These are phyloP conservation scores for Mantamonas sphyraenae DNA, from an alignment of 78 protist genomes.

Conservation along the genomic window DNA sequence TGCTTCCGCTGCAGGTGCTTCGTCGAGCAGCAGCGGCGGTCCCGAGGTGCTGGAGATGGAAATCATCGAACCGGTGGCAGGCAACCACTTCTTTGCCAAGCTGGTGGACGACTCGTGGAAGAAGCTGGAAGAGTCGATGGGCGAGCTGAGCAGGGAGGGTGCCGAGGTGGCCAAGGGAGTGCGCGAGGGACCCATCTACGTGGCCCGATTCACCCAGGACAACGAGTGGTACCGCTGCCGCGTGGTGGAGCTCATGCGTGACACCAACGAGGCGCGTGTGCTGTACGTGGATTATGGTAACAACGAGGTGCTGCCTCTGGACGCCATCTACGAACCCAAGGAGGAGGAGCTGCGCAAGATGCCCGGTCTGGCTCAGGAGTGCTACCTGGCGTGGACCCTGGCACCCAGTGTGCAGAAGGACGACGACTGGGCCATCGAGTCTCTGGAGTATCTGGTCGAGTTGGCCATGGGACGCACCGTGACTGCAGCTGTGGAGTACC, in stretches of 20 bases:
- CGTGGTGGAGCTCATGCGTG: neutral
- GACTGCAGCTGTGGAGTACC: too few relatives aligned
- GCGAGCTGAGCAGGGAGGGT: neutral
- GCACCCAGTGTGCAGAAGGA: too few relatives aligned
- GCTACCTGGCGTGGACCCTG: too few relatives aligned
- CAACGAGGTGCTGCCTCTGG: neutral
- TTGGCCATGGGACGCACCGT: too few relatives aligned
- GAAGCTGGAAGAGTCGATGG: neutral
- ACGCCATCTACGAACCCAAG: neutral
- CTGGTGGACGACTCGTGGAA: neutral
- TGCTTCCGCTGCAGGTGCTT: too few relatives aligned
- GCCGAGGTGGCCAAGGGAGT: neutral
- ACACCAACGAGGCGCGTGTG: neutral
- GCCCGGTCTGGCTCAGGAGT: too few relatives aligned
- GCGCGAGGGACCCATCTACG: neutral
- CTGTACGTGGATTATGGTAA: constrained; percentile 22
- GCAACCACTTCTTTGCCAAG: neutral
- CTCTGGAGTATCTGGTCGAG: too few relatives aligned
- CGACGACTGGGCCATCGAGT: too few relatives aligned
- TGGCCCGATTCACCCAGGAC: neutral
- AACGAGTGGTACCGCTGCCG: constrained; percentile 8
- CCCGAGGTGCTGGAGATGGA: neutral
- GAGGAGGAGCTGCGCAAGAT: constrained; percentile 7
- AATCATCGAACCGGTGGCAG: neutral
- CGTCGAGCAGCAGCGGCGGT: neutral